phyloP scores from a whole-genome alignment of 1,284 basidiomycete species.

The Violaceomyces palustris region DNA sequence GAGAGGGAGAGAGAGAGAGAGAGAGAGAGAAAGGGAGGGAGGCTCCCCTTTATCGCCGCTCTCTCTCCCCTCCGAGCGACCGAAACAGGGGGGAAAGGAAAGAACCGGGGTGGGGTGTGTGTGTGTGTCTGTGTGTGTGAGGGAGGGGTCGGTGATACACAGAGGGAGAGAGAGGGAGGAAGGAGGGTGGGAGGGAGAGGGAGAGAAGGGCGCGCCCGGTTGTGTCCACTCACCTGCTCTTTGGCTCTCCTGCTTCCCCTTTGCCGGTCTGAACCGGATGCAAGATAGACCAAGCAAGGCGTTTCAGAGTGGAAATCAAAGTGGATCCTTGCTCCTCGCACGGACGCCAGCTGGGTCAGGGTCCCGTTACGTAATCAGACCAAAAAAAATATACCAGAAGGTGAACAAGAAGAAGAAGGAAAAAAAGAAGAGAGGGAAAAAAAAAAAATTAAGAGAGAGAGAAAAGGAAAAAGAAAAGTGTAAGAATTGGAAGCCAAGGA shows the following conservation, averaged over 20 bases:
- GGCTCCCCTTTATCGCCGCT: no score
- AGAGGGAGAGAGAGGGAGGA: no score
- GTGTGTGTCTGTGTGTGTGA: no score
- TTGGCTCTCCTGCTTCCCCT: neutral
- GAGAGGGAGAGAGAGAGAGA: no score
- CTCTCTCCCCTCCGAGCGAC: no score
- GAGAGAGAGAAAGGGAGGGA: no score
- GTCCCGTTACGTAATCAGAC: no score
- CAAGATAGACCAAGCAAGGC: neutral
- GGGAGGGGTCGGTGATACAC: no score
- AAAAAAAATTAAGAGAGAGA: neutral
- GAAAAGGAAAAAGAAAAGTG: conserved; percentile 1
- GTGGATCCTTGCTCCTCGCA: neutral
- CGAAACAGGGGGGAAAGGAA: no score
- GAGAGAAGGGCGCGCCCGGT: neutral
- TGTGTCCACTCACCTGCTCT: no score
- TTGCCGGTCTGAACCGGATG: neutral
- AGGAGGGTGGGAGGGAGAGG: neutral
- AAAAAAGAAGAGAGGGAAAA: neutral
- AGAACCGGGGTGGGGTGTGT: no score
- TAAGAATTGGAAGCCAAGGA: neutral
- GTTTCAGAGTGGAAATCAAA: neutral
- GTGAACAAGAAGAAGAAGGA: conserved; percentile 3
- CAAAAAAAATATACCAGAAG: conserved; percentile 1
- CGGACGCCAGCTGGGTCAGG: neutral